phyloP scores from a whole-genome alignment of 768 basidiomycete species.

The Pulveroboletus sp. region DNA sequence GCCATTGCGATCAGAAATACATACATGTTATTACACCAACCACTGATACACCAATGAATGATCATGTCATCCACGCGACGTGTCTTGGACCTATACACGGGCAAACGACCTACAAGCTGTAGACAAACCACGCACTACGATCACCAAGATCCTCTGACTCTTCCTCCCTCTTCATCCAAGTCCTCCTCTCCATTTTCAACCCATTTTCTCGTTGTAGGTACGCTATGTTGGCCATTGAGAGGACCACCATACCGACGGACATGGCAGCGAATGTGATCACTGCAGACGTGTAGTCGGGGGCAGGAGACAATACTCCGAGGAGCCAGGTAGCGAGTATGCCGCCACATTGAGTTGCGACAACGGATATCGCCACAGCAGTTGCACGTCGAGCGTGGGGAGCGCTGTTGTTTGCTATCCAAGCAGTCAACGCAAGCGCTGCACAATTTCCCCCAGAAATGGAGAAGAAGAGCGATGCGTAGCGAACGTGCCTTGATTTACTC shows the following conservation, averaged over 20 bases:
- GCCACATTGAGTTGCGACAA: slow-evolving; percentile 52
- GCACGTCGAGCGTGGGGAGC: slow-evolving; percentile 54
- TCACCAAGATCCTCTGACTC: no score
- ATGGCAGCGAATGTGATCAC: slow-evolving; percentile 34
- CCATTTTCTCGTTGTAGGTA: no score
- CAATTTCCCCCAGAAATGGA: slow-evolving; percentile 48
- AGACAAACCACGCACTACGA: no score
- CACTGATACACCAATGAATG: no score
- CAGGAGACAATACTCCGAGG: slow-evolving; percentile 44
- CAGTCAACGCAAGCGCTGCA: slow-evolving; percentile 46
- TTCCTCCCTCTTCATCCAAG: no score
- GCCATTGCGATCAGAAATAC: no score
- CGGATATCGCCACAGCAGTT: slow-evolving; percentile 51
- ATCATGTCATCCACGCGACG: neutral
- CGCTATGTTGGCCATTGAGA: no score
- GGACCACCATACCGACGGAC: slow-evolving; percentile 34
- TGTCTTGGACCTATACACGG: no score
- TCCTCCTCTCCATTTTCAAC: no score
- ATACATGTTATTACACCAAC: no score
- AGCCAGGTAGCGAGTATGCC: slow-evolving; percentile 63
- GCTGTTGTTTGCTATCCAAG: slow-evolving; percentile 62
- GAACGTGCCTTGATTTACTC: slow-evolving; percentile 33
- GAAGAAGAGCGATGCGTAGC: slow-evolving; percentile 57
- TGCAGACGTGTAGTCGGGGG: slow-evolving; percentile 46
- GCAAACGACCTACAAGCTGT: no score